Evolutionary conservation across 2,329 filamentous ascomycete genomes (phyloP).

Genomic region (Chaetomium sp.): DNA sequence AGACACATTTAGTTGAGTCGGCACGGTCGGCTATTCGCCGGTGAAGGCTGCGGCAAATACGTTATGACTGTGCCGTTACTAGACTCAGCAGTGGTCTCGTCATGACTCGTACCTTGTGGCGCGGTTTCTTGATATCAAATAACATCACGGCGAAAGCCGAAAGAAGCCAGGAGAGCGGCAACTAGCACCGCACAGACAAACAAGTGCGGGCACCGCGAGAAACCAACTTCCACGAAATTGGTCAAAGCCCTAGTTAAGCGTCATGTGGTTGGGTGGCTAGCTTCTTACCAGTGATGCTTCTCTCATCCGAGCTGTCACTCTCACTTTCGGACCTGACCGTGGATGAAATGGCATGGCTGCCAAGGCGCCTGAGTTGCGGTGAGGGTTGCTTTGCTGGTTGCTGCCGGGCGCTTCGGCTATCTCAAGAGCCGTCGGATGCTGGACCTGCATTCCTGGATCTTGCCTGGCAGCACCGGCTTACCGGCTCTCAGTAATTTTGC

Average conservation of each 20-base stretch:
- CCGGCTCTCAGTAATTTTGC: neutral
- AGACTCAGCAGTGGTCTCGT: constrained; percentile 9
- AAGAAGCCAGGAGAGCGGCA: neutral
- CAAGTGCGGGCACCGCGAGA: neutral
- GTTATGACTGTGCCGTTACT: neutral
- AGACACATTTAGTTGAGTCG: neutral
- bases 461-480: neutral
- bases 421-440: constrained; percentile 28
- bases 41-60: neutral
- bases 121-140: neutral
- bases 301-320: constrained; percentile 21
- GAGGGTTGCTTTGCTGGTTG: constrained; percentile 23
- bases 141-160: neutral
- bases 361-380: constrained; percentile 32
- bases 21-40: neutral
- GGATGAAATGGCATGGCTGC: constrained; percentile 24
- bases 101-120: constrained; percentile 11
- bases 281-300: neutral
- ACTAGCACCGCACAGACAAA: neutral
- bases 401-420: constrained; percentile 28
- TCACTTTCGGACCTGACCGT: constrained; percentile 13
- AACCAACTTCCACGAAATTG: neutral
- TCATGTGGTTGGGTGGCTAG: neutral
- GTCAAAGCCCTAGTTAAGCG: neutral
- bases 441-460: constrained; percentile 28